Percentiles rank a stretch among this genome's conserved stretches.
phyloP scores from a whole-genome alignment of 805 yeast species.

The Candida argentea region DNA sequence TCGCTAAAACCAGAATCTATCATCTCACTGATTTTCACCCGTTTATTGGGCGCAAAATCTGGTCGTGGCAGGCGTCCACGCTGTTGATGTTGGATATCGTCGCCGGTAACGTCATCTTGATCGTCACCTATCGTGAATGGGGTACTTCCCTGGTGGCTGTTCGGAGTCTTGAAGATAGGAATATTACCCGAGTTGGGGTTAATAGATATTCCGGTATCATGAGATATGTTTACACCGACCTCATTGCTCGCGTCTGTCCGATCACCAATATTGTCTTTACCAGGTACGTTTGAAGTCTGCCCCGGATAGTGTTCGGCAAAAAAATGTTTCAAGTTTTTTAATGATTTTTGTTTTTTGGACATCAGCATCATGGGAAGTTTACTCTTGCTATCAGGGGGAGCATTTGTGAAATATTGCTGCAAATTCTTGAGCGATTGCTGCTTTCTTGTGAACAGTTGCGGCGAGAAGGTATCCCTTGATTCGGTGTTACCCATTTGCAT shows the following conservation, averaged over 20 bases:
- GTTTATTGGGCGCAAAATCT: slow-evolving; percentile 6
- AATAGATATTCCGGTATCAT: too few species aligned
- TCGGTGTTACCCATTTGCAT: slow-evolving; percentile 3
- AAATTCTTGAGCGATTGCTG: slow-evolving; percentile 7
- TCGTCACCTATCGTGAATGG: too few species aligned
- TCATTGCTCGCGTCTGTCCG: too few species aligned
- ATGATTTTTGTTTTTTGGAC: slow-evolving; percentile 4
- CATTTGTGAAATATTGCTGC: slow-evolving; percentile 5
- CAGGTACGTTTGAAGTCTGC: too few species aligned
- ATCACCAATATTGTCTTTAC: too few species aligned
- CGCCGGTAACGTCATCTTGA: too few species aligned
- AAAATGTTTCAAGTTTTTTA: slow-evolving; percentile 7
- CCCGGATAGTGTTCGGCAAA: slow-evolving; percentile 5
- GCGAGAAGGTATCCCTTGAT: slow-evolving; percentile 3
- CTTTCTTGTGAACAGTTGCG: slow-evolving; percentile 3
- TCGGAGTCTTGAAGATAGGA: too few species aligned
- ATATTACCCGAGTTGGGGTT: too few species aligned
- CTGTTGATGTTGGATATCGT: too few species aligned
- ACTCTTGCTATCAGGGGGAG: background rate
- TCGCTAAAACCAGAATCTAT: background rate
- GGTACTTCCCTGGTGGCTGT: too few species aligned
- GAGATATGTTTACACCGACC: too few species aligned
- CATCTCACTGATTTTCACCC: slow-evolving; percentile 1
- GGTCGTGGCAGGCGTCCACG: slow-evolving; percentile 3
- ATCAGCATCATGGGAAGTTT: slow-evolving; percentile 1